A percentile compares a stretch with the other conserved stretches of the same genome.
Conservation (phyloP, 768 basidiomycete genomes). For the Postia placenta region DNA sequence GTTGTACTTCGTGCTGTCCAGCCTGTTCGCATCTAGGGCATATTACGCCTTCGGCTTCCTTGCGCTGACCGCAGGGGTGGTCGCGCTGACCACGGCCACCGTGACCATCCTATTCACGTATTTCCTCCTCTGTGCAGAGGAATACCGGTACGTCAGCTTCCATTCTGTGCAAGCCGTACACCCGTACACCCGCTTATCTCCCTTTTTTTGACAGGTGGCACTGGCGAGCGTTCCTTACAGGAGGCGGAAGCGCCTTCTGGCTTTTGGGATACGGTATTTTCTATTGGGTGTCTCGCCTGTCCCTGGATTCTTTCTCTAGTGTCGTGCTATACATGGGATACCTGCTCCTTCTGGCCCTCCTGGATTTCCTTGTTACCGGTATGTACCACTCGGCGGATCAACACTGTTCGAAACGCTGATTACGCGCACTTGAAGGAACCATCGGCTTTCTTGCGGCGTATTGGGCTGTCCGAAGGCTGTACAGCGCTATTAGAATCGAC, state of each 20-base stretch:
- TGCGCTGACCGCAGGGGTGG: constrained; percentile 78
- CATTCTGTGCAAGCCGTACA: not conserved
- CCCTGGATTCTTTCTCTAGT: constrained; percentile 75
- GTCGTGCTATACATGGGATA: constrained; percentile 88
- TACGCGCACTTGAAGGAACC: constrained; percentile 45
- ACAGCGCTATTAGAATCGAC: constrained; percentile 78
- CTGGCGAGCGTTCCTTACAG: constrained; percentile 90
- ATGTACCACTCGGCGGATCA: constrained; percentile 19
- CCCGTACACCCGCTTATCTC: not conserved
- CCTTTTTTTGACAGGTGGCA: no score
- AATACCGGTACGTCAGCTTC: constrained; percentile 66
- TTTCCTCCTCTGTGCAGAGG: constrained; percentile 90
- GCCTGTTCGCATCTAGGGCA: constrained; percentile 84
- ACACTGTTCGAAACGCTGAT: not conserved
- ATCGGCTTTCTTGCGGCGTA: constrained; percentile 90
- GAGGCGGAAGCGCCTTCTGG: constrained; percentile 93
- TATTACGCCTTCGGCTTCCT: constrained; percentile 98
- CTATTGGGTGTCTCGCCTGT: constrained; percentile 85
- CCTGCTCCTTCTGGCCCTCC: constrained; percentile 71
- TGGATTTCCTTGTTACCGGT: constrained; percentile 89
- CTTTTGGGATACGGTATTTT: constrained; percentile 82
- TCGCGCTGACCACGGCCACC: constrained; percentile 83
- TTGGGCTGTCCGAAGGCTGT: constrained; percentile 83
- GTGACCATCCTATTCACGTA: constrained; percentile 87
- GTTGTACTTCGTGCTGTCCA: constrained; percentile 86